Conservation (phyloP, 305 asterid species). For the Plantago rigida region DNA sequence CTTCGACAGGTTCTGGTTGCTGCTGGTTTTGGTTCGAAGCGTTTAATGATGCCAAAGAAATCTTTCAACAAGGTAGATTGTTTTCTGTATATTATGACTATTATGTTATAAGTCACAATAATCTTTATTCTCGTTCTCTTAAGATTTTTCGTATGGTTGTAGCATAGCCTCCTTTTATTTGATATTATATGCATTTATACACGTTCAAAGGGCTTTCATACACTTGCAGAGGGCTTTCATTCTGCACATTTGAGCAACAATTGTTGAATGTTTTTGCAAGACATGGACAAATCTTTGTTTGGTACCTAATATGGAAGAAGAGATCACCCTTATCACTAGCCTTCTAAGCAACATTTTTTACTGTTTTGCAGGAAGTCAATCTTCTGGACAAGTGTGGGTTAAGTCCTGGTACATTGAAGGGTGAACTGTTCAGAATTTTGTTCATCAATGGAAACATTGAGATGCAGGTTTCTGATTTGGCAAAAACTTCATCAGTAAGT, state of each 20-base stretch:
- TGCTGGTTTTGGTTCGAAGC: conserved; percentile 85
- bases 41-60: conserved; percentile 32
- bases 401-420: conserved; percentile 73
- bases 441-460: conserved; percentile 60
- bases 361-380: conserved; percentile 50
- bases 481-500: conserved; percentile 68
- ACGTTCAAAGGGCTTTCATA: neutral
- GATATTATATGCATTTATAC: conserved; percentile 16
- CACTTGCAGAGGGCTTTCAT: conserved; percentile 4
- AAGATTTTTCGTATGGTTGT: conserved; percentile 13
- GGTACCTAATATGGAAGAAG: conserved; percentile 18
- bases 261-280: conserved; percentile 19
- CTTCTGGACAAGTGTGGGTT: conserved; percentile 72
- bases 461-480: conserved; percentile 69
- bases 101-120: conserved; percentile 13
- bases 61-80: conserved; percentile 52
- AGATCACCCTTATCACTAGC: conserved; percentile 11
- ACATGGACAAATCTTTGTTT: conserved; percentile 11
- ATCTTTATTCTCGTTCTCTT: conserved; percentile 16
- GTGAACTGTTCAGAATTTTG: conserved; percentile 67
- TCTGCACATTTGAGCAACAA: conserved; percentile 19
- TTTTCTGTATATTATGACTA: conserved; percentile 23
- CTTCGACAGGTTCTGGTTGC: conserved; percentile 64
- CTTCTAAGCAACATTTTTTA: conserved; percentile 19
- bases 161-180: conserved; percentile 18